Base-by-base conservation (phyloP, 495 filamentous ascomycete species). In the Lentithecium fluviatile region DNA sequence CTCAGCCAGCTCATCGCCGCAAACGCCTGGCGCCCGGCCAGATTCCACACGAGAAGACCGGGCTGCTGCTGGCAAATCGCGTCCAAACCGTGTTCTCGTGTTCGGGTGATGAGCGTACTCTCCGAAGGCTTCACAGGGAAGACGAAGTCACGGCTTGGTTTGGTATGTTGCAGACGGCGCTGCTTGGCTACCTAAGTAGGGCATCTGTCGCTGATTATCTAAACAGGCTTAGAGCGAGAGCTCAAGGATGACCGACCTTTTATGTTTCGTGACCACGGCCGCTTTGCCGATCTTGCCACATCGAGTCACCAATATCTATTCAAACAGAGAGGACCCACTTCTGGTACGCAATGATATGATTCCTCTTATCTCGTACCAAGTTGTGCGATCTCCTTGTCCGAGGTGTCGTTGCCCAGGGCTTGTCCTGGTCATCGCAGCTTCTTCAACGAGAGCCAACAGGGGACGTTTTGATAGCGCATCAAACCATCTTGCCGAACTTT, bases 41-140 rank as follows among this genome's bases (percentile, higher is more conserved):
- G 36, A 51, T 58, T 23, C 56, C 56, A 3, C 56, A 58, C 34
- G 56, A 58, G 36, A 58, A 58, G n/a, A 58, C 56, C n/a, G 56
- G 49, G 32, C 20, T 58, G 12, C 23, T 40, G 11, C 32, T 58
- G 2, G 56, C 46, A 2, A 58, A 58, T 29, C 45, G 46, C n/a
- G 15, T 58, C 12, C 45, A 58, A 8, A 58, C 56, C 3, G 56
- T 58, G 6, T 58, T 58, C 24, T 40, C 45, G 10, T 58, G 29
- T 24, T 45, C 56, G 6, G 46, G 56, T 25, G 56, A 58, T 42
- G 56, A 58, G 46, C 45, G 46, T 12, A 43, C 56, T 1, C 34
- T 58, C 7, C 42, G 46, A 24, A 38, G 56, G 32, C 56, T 58
- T 25, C 56, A 58, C 36, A 49, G 34, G 19, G 56, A 58, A 12